Base-by-base conservation (phyloP, 1,284 basidiomycete species). In the Ganoderma boninense region DNA sequence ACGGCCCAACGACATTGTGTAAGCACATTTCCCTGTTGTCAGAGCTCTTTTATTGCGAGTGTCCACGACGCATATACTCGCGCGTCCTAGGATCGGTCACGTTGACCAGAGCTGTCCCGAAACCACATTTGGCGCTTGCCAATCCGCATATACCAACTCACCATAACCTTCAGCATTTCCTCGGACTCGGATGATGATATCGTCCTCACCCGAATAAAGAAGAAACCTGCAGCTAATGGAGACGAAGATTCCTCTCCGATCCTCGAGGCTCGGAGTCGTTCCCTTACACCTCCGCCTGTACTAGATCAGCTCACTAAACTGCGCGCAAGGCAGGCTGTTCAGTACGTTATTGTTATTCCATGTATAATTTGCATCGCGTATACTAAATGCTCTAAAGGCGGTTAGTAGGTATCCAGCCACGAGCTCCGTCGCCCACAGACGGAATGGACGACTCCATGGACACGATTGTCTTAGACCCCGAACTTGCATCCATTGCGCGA, bases 231-330 rank as follows among this genome's bases (percentile, higher is more conserved):
- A 2, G 64, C 49, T 2, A 75, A 71, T 32, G 69, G 66, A 26
- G 56, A 59, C 26, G 43, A 66, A 1, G 66, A 65, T 4, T 57
- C 72, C 7, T 82, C 69, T 82, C 72, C 13, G n/a, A 26, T 43
- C 29, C 35, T 23, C 46, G 64, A 59, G 32, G 66, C 72, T 23
- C 85, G 88, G 43, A 90, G 87, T 77, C 89, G 89, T 44, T 93
- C 92, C 23, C 85, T 94, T 49, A 94, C 92, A 2, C 92, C 92
- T 11, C 92, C 93, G 3, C 92, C 92, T 0, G 83, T 82, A 29
- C 77, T 94, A 18, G 81, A 89, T 1, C 76, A 80, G 14, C 80
- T 87, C 42, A 85, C 87, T 62, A 81, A 89, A 1, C 83, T 87
- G 74, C 83, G 84, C 66, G 88, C 90, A 11, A 86, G 85, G 46